phyloP scores from a whole-genome alignment of 1,139 yeast genomes.

The Suhomyces kunorum region DNA sequence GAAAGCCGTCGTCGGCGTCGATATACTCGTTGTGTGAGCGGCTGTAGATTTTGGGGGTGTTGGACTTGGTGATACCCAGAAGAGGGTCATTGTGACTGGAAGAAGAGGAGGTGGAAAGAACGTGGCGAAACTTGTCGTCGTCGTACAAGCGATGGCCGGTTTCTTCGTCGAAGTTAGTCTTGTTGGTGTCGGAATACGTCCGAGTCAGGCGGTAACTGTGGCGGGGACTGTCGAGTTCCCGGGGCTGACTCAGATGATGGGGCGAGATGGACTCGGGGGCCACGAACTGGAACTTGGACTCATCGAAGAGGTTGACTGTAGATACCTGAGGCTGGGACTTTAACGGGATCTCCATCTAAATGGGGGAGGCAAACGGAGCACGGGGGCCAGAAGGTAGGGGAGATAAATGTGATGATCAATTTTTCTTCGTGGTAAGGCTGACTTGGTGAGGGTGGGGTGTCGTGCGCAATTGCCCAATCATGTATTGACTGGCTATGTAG shows the following conservation, averaged over 20 bases:
- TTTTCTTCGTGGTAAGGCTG: constrained; percentile 12
- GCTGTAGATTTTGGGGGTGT: constrained; percentile 28
- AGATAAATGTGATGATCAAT: constrained; percentile 5
- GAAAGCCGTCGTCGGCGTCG: constrained; percentile 17
- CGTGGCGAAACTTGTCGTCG: constrained; percentile 46
- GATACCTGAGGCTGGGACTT: constrained; percentile 48
- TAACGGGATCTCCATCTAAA: constrained; percentile 44
- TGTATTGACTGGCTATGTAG: neutral
- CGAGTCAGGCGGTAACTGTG: constrained; percentile 32
- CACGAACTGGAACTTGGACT: constrained; percentile 23
- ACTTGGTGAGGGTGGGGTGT: constrained; percentile 1
- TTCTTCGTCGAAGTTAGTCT: constrained; percentile 51
- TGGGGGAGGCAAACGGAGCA: neutral
- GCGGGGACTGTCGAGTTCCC: constrained; percentile 6
- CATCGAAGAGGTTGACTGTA: constrained; percentile 35
- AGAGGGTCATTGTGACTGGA: constrained; percentile 21
- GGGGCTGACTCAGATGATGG: constrained; percentile 1
- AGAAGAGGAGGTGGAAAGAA: constrained; percentile 17
- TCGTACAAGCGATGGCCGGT: constrained; percentile 53
- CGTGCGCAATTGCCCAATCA: neutral
- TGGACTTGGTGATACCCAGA: constrained; percentile 2
- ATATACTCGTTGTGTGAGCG: constrained; percentile 33
- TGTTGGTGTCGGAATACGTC: constrained; percentile 59
- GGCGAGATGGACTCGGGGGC: constrained; percentile 2
- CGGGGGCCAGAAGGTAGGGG: neutral